Conservation (phyloP, 805 yeast species). For the Candida vaughaniae region DNA sequence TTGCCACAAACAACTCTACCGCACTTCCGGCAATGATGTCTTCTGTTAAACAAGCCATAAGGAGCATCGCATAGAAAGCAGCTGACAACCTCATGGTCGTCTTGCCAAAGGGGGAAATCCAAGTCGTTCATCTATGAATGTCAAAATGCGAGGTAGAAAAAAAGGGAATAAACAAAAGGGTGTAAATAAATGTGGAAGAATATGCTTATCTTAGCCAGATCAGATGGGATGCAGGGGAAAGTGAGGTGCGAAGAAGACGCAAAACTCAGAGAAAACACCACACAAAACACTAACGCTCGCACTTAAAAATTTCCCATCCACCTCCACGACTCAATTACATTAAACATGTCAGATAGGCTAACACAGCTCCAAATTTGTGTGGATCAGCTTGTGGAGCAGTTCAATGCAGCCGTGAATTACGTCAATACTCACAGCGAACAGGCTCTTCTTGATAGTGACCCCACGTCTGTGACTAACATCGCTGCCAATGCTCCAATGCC, state of each 20-base stretch:
- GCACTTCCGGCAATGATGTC: slow-evolving; percentile 84
- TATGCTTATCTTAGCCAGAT: no score
- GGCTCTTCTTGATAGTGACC: slow-evolving; percentile 50
- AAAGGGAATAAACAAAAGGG: no score
- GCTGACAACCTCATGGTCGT: slow-evolving; percentile 49
- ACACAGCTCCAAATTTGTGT: slow-evolving; percentile 88
- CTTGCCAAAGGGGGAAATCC: slow-evolving; percentile 55
- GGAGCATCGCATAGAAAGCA: slow-evolving; percentile 56
- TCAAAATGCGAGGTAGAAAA: no score
- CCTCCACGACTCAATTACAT: no score
- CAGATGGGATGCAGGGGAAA: no score
- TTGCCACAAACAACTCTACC: slow-evolving; percentile 74
- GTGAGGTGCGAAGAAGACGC: no score
- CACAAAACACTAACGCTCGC: no score
- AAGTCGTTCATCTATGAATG: slow-evolving; percentile 1
- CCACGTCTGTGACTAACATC: slow-evolving; percentile 68
- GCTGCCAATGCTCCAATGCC: slow-evolving; percentile 55
- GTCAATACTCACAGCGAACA: slow-evolving; percentile 45
- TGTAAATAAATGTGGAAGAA: no score
- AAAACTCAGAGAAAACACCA: no score
- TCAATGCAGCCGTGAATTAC: slow-evolving; percentile 73
- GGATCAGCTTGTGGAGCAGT: slow-evolving; percentile 79
- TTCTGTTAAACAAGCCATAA: slow-evolving; percentile 63
- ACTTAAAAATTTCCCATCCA: no score
- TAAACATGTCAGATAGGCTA: slow-evolving; percentile 83